Conservation (phyloP, 2,329 filamentous ascomycete genomes). For the Penicillium sp. region DNA sequence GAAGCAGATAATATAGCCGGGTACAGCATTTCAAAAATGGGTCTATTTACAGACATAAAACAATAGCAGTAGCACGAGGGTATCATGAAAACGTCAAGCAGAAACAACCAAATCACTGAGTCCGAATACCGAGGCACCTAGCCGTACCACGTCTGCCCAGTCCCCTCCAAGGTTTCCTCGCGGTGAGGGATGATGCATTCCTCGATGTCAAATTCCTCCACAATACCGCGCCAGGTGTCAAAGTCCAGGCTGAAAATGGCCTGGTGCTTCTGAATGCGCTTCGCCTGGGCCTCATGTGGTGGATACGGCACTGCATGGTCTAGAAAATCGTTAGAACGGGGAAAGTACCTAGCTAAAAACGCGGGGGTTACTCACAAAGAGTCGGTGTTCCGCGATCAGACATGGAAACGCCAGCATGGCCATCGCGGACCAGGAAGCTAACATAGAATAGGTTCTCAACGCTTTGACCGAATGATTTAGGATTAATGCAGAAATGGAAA, state of each 20-base stretch:
- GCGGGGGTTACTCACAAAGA: constrained; percentile 63
- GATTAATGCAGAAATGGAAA: constrained; percentile 88
- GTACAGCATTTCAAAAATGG: background rate
- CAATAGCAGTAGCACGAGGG: constrained; percentile 12
- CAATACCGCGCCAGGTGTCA: constrained; percentile 76
- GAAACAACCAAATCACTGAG: constrained; percentile 2
- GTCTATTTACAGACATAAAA: background rate
- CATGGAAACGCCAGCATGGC: constrained; percentile 71
- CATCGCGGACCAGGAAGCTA: constrained; percentile 90
- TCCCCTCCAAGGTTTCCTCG: constrained; percentile 58
- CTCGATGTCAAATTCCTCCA: constrained; percentile 74
- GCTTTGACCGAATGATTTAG: constrained; percentile 86
- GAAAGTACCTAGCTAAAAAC: background rate
- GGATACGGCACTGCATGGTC: constrained; percentile 51
- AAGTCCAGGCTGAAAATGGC: constrained; percentile 88
- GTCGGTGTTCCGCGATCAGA: constrained; percentile 78
- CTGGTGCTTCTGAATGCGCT: constrained; percentile 72
- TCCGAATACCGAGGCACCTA: constrained; percentile 35
- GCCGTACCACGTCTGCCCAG: constrained; percentile 67
- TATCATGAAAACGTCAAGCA: constrained; percentile 19
- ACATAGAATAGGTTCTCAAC: constrained; percentile 97
- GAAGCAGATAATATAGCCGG: background rate
- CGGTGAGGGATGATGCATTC: constrained; percentile 85
- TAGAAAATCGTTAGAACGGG: constrained; percentile 32
- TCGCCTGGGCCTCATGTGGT: constrained; percentile 53